Conservation (phyloP, 2,329 filamentous ascomycete genomes). For the Malbranchea cinnamomea region DNA sequence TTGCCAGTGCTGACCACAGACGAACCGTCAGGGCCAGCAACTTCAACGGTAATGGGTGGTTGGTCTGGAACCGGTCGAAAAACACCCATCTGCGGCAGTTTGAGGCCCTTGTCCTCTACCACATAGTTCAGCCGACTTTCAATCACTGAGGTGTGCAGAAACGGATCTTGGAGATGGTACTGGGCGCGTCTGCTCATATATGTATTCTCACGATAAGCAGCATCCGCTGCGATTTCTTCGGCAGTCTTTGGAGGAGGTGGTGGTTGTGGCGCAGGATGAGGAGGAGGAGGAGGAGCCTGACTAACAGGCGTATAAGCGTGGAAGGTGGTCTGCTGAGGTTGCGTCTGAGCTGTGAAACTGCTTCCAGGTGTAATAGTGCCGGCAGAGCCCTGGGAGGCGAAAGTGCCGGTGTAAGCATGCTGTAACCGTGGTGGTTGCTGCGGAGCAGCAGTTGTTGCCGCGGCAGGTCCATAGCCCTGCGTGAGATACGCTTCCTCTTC, state of each 20-base stretch:
- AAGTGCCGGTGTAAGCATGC: constrained; percentile 24
- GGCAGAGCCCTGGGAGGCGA: constrained; percentile 26
- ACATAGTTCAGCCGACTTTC: constrained; percentile 42
- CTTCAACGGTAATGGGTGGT: constrained; percentile 30
- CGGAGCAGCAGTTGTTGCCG: constrained; percentile 29
- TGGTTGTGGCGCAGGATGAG: constrained; percentile 47
- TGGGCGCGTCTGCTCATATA: constrained; percentile 46
- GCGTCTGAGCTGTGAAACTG: constrained; percentile 36
- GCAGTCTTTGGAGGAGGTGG: constrained; percentile 3
- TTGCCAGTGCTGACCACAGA: constrained; percentile 49
- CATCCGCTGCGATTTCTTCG: constrained; percentile 23
- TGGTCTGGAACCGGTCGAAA: constrained; percentile 26
- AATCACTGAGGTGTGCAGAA: constrained; percentile 48
- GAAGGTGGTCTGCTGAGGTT: constrained; percentile 40
- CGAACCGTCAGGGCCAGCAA: constrained; percentile 46
- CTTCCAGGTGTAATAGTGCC: constrained; percentile 23
- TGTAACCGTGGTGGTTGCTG: constrained; percentile 31
- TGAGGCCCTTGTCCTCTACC: constrained; percentile 42
- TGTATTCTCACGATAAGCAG: constrained; percentile 49
- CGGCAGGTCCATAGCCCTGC: constrained; percentile 29
- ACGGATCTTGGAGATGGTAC: constrained; percentile 58
- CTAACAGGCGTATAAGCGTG: no score
- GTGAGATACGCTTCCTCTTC: constrained; percentile 76
- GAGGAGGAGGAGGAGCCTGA: constrained; percentile 39
- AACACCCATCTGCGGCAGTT: constrained; percentile 42